Conservation (phyloP, 2,329 filamentous ascomycete species). For the Hymenoscyphus fraxineus region DNA sequence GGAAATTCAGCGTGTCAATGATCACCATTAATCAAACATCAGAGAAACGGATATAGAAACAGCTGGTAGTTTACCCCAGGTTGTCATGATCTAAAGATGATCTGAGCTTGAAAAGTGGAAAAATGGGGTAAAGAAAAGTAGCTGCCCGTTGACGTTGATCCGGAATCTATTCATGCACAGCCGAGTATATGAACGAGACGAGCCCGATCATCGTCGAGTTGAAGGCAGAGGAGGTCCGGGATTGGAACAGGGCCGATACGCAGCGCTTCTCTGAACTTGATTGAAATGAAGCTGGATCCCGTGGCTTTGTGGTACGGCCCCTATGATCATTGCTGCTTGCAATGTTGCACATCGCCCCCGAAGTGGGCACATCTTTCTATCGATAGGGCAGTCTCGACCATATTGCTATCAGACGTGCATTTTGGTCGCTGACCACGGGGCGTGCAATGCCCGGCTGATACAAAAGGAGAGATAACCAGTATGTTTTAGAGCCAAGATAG, state of each 20-base stretch:
- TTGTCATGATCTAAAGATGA: not conserved
- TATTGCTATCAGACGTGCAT: not conserved
- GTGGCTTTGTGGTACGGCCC: not conserved
- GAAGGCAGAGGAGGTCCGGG: not conserved
- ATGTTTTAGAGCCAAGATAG: not conserved
- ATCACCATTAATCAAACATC: not conserved
- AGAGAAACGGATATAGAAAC: not conserved
- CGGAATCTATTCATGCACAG: not conserved
- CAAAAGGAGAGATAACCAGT: not conserved
- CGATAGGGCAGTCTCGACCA: not conserved
- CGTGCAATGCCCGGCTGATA: not conserved
- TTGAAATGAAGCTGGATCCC: conserved; percentile 1
- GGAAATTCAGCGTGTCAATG: not conserved
- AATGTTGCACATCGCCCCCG: not conserved
- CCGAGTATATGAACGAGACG: not conserved
- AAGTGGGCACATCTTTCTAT: not conserved
- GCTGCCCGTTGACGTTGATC: not conserved
- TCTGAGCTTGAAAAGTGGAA: not conserved
- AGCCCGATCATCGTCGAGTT: not conserved
- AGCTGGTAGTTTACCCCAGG: not conserved
- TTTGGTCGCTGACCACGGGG: not conserved
- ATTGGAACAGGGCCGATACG: not conserved
- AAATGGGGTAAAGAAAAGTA: not conserved
- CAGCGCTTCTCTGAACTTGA: not conserved
- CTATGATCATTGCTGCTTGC: conserved; percentile 2